These are phyloP conservation scores for Chlorociboria aeruginascens DNA, from an alignment of 495 filamentous ascomycete genomes.

Conservation along the genomic window DNA sequence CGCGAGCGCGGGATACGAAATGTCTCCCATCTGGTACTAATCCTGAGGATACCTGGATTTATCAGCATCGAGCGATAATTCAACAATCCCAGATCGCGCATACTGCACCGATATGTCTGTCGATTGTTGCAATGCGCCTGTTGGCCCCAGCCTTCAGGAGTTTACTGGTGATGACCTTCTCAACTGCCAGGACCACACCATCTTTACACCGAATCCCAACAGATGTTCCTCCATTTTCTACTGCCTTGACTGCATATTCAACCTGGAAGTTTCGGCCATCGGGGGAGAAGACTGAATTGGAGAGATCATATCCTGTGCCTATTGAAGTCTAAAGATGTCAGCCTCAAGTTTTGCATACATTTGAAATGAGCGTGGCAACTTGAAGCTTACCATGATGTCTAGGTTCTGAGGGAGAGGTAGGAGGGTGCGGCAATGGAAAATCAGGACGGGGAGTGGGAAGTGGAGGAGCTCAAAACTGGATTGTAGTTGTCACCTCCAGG, in stretches of 20 bases:
- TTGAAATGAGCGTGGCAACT: neutral
- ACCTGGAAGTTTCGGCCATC: slow-evolving; percentile 99
- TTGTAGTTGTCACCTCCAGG: slow-evolving; percentile 11
- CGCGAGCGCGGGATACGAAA: slow-evolving; percentile 86
- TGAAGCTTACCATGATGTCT: slow-evolving; percentile 22
- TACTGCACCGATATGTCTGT: slow-evolving; percentile 89
- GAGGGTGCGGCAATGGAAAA: slow-evolving; percentile 2
- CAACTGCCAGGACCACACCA: slow-evolving; percentile 88
- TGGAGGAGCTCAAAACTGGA: slow-evolving; percentile 11
- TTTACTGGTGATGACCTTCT: slow-evolving; percentile 94
- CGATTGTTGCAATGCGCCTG: slow-evolving; percentile 90
- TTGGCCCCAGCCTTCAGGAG: slow-evolving; percentile 87
- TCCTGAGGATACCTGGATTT: slow-evolving; percentile 73
- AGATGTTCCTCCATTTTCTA: slow-evolving; percentile 94
- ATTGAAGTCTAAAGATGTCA: slow-evolving; percentile 70
- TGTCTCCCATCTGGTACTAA: slow-evolving; percentile 90
- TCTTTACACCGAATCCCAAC: slow-evolving; percentile 96
- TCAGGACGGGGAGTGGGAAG: slow-evolving; percentile 3
- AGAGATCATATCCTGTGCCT: slow-evolving; percentile 98
- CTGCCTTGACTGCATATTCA: slow-evolving; percentile 97
- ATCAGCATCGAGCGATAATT: slow-evolving; percentile 1
- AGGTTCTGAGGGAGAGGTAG: neutral
- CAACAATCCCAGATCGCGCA: slow-evolving; percentile 21
- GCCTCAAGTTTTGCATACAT: neutral
- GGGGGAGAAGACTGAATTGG: slow-evolving; percentile 97